phyloP scores from a whole-genome alignment of 23 red algal species.

The Gracilaria caudata region DNA sequence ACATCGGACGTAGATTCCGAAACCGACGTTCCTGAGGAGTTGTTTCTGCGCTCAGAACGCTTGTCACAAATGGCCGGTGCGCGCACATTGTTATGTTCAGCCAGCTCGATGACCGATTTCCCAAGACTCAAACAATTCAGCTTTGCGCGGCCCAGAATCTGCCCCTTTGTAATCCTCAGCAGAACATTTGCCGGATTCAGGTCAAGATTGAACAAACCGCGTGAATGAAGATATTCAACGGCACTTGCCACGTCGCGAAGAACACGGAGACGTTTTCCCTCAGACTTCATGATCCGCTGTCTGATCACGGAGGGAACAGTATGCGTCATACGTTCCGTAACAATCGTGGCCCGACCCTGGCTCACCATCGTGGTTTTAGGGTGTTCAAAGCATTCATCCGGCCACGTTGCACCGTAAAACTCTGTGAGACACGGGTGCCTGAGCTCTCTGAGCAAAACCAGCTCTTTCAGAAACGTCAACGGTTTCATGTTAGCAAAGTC shows the following conservation, averaged over 20 bases:
- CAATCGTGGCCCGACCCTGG: background rate
- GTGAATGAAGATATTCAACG: constrained; percentile 30
- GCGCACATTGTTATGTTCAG: background rate
- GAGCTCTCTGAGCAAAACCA: constrained; percentile 6
- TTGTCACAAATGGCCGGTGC: background rate
- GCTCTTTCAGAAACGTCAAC: background rate
- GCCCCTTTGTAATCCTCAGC: background rate
- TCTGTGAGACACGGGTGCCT: constrained; percentile 23
- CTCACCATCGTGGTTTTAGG: background rate
- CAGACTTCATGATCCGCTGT: background rate
- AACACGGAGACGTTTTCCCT: background rate
- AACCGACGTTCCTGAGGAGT: background rate
- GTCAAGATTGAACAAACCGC: constrained; percentile 15
- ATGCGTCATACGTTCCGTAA: constrained; percentile 28
- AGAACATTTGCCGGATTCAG: constrained; percentile 31
- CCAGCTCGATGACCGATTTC: background rate
- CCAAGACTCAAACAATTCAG: background rate
- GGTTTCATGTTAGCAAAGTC: background rate
- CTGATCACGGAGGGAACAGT: constrained; percentile 2
- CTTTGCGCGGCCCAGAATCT: constrained; percentile 33
- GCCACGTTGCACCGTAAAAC: constrained; percentile 36
- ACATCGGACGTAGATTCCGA: background rate
- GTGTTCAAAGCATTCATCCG: background rate
- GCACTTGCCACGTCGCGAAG: constrained; percentile 40
- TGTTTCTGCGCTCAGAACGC: background rate